phyloP scores from a whole-genome alignment of 1,284 basidiomycete species.

The Malassezia sympodialis region DNA sequence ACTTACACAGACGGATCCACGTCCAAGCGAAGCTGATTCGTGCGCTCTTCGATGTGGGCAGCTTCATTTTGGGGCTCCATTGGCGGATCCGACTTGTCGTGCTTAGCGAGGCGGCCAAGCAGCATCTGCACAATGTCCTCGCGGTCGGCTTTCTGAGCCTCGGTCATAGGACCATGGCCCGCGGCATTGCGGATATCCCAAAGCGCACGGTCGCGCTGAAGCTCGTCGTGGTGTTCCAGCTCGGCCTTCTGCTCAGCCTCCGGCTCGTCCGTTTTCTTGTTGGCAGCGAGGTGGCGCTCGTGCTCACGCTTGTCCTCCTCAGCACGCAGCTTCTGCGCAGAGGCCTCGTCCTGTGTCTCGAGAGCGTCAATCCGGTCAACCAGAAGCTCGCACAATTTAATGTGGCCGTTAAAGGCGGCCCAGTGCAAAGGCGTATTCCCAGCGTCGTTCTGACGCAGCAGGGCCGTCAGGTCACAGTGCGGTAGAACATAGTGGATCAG shows the following conservation, averaged over 20 bases:
- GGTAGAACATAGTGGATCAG: constrained; percentile 27
- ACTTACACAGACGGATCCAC: neutral
- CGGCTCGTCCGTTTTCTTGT: constrained; percentile 1
- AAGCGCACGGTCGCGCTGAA: constrained; percentile 29
- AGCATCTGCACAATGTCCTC: constrained; percentile 41
- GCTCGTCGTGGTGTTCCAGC: constrained; percentile 15
- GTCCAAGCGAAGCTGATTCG: neutral
- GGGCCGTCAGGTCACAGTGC: constrained; percentile 12
- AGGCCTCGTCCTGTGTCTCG: constrained; percentile 17
- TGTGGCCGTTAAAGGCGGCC: constrained; percentile 45
- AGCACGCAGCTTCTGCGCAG: constrained; percentile 18
- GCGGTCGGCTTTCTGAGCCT: constrained; percentile 43
- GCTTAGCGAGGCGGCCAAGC: constrained; percentile 19
- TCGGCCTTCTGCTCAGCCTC: constrained; percentile 12
- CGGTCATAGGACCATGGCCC: constrained; percentile 44
- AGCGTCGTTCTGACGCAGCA: constrained; percentile 33
- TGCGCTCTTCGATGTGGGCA: neutral
- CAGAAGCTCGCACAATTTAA: constrained; percentile 27
- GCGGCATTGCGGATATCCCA: constrained; percentile 45
- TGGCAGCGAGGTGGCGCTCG: constrained; percentile 2
- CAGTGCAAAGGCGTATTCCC: constrained; percentile 47
- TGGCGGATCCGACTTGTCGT: constrained; percentile 2
- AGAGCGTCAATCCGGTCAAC: constrained; percentile 31
- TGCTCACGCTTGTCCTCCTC: constrained; percentile 16
- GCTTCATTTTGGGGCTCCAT: neutral